These are phyloP conservation scores for Monosporozyma yasuniensis DNA, from an alignment of 805 yeast species.

Conservation along the genomic window DNA sequence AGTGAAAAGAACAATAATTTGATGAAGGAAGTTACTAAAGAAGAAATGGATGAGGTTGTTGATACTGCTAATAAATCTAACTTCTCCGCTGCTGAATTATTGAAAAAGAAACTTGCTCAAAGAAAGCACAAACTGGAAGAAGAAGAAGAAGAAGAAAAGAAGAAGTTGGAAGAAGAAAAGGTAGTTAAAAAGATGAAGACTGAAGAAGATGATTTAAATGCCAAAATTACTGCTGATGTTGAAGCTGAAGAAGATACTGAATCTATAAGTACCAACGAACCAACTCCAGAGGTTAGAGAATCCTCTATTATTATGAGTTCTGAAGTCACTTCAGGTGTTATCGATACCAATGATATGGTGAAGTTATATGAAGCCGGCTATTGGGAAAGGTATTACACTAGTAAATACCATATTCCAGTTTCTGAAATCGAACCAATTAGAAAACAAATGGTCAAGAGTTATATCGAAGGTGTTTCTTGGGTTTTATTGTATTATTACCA, in stretches of 20 bases:
- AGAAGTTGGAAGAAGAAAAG: constrained; percentile 2
- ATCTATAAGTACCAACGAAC: not conserved
- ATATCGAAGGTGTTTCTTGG: constrained; percentile 97
- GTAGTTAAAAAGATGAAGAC: constrained; percentile 11
- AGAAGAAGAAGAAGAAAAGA: constrained; percentile 14
- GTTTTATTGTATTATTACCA: constrained; percentile 86
- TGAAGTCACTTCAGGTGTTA: constrained; percentile 27
- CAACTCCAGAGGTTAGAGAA: constrained; percentile 2
- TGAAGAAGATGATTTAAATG: constrained; percentile 15
- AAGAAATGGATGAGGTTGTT: constrained; percentile 25
- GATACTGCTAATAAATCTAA: constrained; percentile 33
- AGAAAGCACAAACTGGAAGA: constrained; percentile 22
- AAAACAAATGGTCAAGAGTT: constrained; percentile 55
- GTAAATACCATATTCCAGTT: constrained; percentile 55
- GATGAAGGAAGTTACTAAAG: constrained; percentile 21
- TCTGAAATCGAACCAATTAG: constrained; percentile 47
- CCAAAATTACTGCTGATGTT: constrained; percentile 20
- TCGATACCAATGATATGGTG: constrained; percentile 44
- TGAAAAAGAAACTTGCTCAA: constrained; percentile 30
- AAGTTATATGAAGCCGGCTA: constrained; percentile 84
- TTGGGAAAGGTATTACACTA: constrained; percentile 65
- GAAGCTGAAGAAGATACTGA: constrained; percentile 15
- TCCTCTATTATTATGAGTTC: constrained; percentile 22
- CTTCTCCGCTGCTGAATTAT: constrained; percentile 39
- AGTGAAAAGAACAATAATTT: constrained; percentile 23